phyloP scores from a whole-genome alignment of 2,329 filamentous ascomycete species.

The Magnaporthiopsis poae region DNA sequence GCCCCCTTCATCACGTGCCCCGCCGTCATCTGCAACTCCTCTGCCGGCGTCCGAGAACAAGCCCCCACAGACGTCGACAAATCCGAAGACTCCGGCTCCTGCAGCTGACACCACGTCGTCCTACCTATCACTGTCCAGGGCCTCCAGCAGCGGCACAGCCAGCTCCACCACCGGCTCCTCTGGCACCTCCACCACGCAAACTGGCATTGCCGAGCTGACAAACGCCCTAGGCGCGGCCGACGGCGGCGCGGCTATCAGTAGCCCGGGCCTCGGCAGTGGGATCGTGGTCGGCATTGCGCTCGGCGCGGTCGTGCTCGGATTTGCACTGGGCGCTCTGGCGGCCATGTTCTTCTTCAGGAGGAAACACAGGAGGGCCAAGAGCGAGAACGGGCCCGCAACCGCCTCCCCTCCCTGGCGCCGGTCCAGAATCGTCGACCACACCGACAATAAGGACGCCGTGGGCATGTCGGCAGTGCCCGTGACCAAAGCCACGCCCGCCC shows the following conservation, averaged over 20 bases:
- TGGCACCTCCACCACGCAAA: not conserved
- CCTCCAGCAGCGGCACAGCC: too few species aligned
- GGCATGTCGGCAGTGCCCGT: too few species aligned
- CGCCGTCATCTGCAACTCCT: too few species aligned
- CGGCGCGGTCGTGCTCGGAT: constrained; percentile 20
- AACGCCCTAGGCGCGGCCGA: not conserved
- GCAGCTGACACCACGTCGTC: too few species aligned
- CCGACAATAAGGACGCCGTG: not conserved
- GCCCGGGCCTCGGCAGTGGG: constrained; percentile 12
- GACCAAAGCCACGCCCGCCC: constrained; percentile 7
- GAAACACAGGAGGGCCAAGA: not conserved
- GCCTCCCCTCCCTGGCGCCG: too few species aligned
- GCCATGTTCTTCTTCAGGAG: constrained; percentile 19
- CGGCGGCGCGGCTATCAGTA: not conserved
- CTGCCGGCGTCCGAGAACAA: too few species aligned
- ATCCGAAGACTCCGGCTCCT: too few species aligned
- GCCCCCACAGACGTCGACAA: too few species aligned
- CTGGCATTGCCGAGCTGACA: not conserved
- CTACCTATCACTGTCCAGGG: too few species aligned
- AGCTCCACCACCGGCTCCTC: too few species aligned
- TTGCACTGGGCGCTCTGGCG: constrained; percentile 12
- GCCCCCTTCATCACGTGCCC: too few species aligned
- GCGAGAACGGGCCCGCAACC: too few species aligned
- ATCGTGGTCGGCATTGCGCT: constrained; percentile 21
- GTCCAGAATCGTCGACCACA: not conserved